Evolutionary conservation across 495 filamentous ascomycete species (phyloP).

Genomic region (Eremomyces bilateralis): DNA sequence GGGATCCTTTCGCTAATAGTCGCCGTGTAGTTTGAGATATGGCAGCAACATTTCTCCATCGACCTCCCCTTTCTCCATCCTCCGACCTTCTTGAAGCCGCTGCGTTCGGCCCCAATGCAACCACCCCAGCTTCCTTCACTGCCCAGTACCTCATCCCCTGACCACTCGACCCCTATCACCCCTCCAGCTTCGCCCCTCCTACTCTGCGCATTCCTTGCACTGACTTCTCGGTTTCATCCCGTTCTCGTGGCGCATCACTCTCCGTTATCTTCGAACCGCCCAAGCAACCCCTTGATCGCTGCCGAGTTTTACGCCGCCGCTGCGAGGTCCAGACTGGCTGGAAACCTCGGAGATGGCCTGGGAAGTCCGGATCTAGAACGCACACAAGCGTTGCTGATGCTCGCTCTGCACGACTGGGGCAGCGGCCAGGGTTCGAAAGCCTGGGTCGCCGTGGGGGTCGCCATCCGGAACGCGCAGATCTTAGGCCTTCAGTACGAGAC

Average conservation of each 20-base stretch:
- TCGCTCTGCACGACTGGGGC: constrained; percentile 70
- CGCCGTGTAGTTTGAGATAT: constrained; percentile 41
- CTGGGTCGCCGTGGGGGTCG: constrained; percentile 58
- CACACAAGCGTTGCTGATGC: constrained; percentile 60
- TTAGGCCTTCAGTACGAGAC: constrained; percentile 46
- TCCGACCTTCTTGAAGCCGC: constrained; percentile 44
- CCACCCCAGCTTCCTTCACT: too few relatives aligned
- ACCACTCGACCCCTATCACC: not conserved
- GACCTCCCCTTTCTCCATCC: constrained; percentile 68
- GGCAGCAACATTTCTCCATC: constrained; percentile 61
- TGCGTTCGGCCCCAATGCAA: constrained; percentile 23
- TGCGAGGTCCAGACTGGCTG: constrained; percentile 40
- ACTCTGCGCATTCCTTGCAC: constrained; percentile 52
- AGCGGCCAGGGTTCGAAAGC: constrained; percentile 54
- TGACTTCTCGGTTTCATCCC: constrained; percentile 60
- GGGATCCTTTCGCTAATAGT: constrained; percentile 9
- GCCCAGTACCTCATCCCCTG: not conserved
- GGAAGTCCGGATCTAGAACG: constrained; percentile 40
- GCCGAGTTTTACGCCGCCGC: constrained; percentile 64
- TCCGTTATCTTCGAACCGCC: constrained; percentile 23
- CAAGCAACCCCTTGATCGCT: constrained; percentile 39
- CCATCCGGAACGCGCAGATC: constrained; percentile 52
- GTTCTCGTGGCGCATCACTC: constrained; percentile 44
- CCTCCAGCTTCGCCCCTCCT: constrained; percentile 38
- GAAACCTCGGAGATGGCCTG: constrained; percentile 28